Conservation (phyloP, 129 eudicot genomes). For the Kitagawia praeruptora region DNA sequence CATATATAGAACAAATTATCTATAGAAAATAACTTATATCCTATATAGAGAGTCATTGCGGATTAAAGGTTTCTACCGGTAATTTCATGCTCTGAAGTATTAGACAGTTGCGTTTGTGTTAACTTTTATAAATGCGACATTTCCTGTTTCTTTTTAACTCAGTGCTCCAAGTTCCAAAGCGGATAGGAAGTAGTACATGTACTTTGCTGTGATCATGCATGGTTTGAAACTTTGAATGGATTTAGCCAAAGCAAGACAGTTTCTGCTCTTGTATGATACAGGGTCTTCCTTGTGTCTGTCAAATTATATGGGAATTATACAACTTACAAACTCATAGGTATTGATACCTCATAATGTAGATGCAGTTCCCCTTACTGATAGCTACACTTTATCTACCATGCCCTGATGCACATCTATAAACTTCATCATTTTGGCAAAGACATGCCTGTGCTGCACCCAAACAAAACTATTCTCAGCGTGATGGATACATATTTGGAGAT, state of each 20-base stretch:
- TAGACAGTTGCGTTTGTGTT: background rate
- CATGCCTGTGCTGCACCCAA: slow-evolving; percentile 1
- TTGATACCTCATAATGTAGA: background rate
- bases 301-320: slow-evolving; percentile 4
- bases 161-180: background rate
- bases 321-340: background rate
- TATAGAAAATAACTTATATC: background rate
- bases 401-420: background rate
- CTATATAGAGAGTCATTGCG: background rate
- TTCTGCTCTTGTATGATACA: background rate
- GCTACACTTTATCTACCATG: slow-evolving; percentile 4
- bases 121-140: background rate
- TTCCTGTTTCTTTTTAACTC: background rate
- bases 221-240: background rate
- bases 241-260: background rate
- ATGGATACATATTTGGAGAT: background rate
- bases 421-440: background rate
- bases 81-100: background rate
- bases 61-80: background rate
- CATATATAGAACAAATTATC: background rate
- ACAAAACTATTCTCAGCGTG: background rate
- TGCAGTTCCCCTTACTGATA: background rate
- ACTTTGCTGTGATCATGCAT: background rate
- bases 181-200: background rate
- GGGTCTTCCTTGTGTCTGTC: background rate